These are phyloP conservation scores for Echeveria elegans DNA, from an alignment of 164 flowering plant genomes.

Conservation along the genomic window DNA sequence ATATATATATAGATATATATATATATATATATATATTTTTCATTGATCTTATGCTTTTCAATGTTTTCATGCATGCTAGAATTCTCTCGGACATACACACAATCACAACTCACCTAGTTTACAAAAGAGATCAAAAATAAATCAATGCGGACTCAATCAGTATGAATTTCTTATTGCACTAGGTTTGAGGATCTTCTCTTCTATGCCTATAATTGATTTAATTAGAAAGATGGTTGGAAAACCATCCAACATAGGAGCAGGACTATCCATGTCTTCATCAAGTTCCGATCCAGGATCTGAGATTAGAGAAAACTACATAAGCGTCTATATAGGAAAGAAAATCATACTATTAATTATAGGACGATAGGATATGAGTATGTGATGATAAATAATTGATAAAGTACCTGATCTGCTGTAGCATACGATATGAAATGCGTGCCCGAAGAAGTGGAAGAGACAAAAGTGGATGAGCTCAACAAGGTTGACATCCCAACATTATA, in stretches of 20 bases:
- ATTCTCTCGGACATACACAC: too few species aligned
- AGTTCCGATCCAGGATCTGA: background rate
- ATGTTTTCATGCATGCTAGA: background rate
- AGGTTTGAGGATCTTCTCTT: background rate
- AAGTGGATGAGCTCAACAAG: conserved; percentile 19
- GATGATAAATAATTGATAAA: background rate
- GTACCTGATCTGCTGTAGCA: conserved; percentile 17
- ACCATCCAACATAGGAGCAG: background rate
- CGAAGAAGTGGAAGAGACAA: conserved; percentile 32
- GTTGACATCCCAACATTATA: conserved; percentile 67
- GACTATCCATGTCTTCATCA: background rate
- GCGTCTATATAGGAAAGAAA: background rate
- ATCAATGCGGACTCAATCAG: background rate
- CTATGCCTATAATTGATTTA: background rate
- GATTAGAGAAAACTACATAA: background rate
- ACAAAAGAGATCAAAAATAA: background rate
- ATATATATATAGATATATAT: too few species aligned
- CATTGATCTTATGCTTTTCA: background rate
- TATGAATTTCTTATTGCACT: background rate
- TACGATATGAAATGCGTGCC: conserved; percentile 33
- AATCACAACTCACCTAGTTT: background rate
- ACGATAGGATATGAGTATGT: too few species aligned
- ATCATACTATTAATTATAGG: too few species aligned
- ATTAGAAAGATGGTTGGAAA: background rate
- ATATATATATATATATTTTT: too few species aligned